Percentiles rank a stretch among this genome's conserved stretches.
Conservation (phyloP, 331 rosid species). For the Acacia pycnantha region DNA sequence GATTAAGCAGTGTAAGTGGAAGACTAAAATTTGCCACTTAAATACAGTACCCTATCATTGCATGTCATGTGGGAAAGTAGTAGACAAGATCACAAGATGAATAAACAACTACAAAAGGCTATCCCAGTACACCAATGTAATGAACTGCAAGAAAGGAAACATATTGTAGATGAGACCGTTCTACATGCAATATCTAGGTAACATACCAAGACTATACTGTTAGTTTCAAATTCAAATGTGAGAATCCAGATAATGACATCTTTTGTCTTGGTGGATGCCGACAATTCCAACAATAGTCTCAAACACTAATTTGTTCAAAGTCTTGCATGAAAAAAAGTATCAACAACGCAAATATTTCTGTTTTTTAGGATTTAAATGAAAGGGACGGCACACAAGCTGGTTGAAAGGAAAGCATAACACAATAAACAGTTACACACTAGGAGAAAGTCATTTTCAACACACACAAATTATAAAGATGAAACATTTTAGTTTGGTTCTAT, state of each 20-base stretch:
- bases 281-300: background rate
- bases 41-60: background rate
- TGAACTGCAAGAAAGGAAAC: slow-evolving; percentile 16
- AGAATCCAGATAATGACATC: background rate
- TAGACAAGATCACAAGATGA: background rate
- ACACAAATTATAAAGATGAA: background rate
- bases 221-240: background rate
- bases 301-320: background rate
- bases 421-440: background rate
- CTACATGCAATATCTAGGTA: background rate
- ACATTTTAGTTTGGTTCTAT: slow-evolving; percentile 8
- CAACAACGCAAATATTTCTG: background rate
- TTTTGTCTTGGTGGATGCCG: background rate
- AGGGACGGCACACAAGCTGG: background rate
- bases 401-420: background rate
- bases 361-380: background rate
- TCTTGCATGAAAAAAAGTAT: background rate
- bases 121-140: background rate
- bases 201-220: background rate
- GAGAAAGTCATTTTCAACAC: background rate
- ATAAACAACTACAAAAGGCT: background rate
- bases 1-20: background rate
- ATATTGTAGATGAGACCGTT: background rate
- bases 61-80: background rate
- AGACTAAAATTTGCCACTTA: background rate